Conservation (phyloP, 495 filamentous ascomycete genomes). For the Amniculicola lignicola region DNA sequence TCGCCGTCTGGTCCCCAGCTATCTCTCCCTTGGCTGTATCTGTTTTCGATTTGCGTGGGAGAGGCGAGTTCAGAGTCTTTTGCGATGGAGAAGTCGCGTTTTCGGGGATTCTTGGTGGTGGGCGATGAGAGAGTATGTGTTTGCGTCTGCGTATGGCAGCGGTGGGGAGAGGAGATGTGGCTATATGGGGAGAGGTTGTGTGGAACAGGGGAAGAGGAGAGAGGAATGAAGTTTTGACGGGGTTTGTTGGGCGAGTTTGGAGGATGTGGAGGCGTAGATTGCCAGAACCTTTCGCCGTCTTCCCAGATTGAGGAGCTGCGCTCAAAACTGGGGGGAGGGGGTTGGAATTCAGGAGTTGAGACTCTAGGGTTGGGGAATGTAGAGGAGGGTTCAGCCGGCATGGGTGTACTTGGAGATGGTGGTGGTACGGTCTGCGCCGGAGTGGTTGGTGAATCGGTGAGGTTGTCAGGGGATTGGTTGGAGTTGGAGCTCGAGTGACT, state of each 20-base stretch:
- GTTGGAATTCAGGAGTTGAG: no score
- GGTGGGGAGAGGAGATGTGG: background rate
- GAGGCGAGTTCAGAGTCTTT: slow-evolving; percentile 1
- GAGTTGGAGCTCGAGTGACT: no score
- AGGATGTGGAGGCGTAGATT: slow-evolving; percentile 14
- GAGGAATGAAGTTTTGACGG: slow-evolving; percentile 2
- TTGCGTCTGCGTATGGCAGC: background rate
- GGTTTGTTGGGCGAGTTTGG: slow-evolving; percentile 16
- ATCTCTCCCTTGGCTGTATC: no score
- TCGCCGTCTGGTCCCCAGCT: no score
- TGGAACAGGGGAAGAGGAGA: slow-evolving; percentile 2
- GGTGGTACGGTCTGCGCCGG: no score
- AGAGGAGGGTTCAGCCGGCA: no score
- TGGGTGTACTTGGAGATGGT: no score
- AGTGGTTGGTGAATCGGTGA: background rate
- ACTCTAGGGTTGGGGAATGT: no score
- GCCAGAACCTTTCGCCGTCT: slow-evolving; percentile 31
- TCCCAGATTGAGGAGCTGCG: slow-evolving; percentile 29
- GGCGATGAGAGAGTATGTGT: background rate
- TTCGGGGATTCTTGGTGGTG: background rate
- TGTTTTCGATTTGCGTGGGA: background rate
- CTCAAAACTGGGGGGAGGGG: no score
- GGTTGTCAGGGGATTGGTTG: no score
- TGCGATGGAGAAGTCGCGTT: slow-evolving; percentile 23
- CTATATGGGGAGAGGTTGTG: no score